A percentile compares a stretch with the other conserved stretches of the same genome.
Evolutionary conservation across 192 early-diverging fungal species (phyloP).

Genomic region (Spinellus fusiger): DNA sequence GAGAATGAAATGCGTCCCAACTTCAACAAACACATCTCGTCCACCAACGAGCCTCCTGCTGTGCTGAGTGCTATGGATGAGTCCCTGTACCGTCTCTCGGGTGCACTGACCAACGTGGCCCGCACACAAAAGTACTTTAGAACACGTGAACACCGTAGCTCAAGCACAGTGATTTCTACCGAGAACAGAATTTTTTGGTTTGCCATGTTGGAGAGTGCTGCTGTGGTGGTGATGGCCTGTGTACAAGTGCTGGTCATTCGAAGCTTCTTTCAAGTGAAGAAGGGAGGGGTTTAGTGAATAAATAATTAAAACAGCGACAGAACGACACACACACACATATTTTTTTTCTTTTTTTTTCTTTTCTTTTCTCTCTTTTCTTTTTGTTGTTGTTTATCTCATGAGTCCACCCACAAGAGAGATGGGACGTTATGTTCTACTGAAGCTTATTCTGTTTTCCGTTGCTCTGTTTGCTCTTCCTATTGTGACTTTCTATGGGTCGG

Average conservation of each 20-base stretch:
- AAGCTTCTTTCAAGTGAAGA: slow-evolving; percentile 81
- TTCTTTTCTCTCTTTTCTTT: slow-evolving; percentile 38
- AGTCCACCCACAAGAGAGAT: too few species aligned
- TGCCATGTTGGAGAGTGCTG: slow-evolving; percentile 65
- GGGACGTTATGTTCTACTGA: too few species aligned
- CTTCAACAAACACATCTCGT: slow-evolving; percentile 31
- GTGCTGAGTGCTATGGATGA: slow-evolving; percentile 51
- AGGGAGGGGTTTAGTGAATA: slow-evolving; percentile 41
- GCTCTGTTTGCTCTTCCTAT: slow-evolving; percentile 40
- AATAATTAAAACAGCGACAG: background rate
- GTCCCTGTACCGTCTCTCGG: slow-evolving; percentile 54
- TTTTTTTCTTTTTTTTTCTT: slow-evolving; percentile 30
- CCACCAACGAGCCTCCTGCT: slow-evolving; percentile 36
- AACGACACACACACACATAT: slow-evolving; percentile 32
- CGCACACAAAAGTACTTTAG: slow-evolving; percentile 87
- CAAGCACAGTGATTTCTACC: slow-evolving; percentile 82
- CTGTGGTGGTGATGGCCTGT: slow-evolving; percentile 78
- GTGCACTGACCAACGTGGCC: slow-evolving; percentile 60
- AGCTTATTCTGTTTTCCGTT: slow-evolving; percentile 36
- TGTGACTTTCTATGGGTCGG: slow-evolving; percentile 29
- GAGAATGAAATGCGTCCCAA: slow-evolving; percentile 76
- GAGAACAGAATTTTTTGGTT: slow-evolving; percentile 92
- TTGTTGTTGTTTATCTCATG: too few species aligned
- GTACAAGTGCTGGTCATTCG: slow-evolving; percentile 94
- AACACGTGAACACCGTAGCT: slow-evolving; percentile 87